Percentiles rank a stretch among this genome's conserved stretches.
These are phyloP conservation scores for Conoideocrella luteorostrata DNA, from an alignment of 2,329 filamentous ascomycete species.

Conservation along the genomic window DNA sequence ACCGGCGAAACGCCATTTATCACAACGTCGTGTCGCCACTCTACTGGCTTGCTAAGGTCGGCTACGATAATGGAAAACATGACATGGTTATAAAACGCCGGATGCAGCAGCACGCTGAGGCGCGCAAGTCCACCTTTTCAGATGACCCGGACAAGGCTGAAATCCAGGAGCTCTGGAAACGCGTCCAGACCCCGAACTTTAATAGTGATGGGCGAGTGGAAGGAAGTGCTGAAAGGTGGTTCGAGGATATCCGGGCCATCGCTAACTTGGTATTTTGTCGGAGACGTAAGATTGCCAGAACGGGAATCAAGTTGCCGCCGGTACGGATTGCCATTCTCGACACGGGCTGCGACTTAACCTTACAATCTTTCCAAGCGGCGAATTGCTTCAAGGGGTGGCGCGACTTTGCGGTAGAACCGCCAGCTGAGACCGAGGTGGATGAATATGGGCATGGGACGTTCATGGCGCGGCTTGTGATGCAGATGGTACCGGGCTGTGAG, in stretches of 20 bases:
- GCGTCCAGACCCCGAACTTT: neutral
- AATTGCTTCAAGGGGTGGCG: neutral
- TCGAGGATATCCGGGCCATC: neutral
- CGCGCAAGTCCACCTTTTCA: no score
- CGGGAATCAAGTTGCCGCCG: neutral
- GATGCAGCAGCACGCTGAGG: no score
- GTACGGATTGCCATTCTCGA: neutral
- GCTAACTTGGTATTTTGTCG: neutral
- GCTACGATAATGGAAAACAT: no score
- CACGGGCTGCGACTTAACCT: neutral
- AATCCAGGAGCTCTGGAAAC: neutral
- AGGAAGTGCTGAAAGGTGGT: neutral
- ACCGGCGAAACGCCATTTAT: neutral
- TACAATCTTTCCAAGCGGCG: neutral
- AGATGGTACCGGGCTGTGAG: neutral
- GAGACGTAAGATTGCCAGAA: neutral
- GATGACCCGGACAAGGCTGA: no score
- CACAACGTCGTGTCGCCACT: constrained; percentile 2
- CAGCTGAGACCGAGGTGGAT: neutral
- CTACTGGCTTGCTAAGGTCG: constrained; percentile 1
- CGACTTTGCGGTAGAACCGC: neutral
- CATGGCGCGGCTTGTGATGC: neutral
- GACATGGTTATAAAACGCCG: no score
- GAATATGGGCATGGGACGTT: neutral
- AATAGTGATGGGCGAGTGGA: no score